phyloP scores from a whole-genome alignment of 2,329 filamentous ascomycete genomes.

The Orbilia oligospora region DNA sequence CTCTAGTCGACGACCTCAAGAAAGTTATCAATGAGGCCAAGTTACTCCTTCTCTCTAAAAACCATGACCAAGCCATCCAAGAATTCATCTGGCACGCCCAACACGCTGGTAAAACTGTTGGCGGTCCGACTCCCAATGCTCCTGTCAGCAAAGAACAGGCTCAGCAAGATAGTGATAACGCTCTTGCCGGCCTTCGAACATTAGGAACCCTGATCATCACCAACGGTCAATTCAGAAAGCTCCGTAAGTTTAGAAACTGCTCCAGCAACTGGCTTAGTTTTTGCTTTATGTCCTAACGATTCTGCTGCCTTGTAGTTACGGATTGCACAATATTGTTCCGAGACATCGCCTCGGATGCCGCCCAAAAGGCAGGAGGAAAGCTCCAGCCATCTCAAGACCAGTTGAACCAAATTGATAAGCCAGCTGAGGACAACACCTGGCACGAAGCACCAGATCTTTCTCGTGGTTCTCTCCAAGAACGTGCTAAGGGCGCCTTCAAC shows the following conservation, averaged over 20 bases:
- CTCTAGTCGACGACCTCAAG: constrained; percentile 82
- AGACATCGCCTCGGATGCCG: constrained; percentile 92
- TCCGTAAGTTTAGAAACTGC: constrained; percentile 73
- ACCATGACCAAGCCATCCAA: constrained; percentile 92
- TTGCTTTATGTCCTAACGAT: not conserved
- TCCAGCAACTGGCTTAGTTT: no score
- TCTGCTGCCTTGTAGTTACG: constrained; percentile 70
- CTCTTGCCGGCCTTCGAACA: constrained; percentile 86
- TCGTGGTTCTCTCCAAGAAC: constrained; percentile 77
- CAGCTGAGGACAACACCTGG: constrained; percentile 93
- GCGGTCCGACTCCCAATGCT: constrained; percentile 65
- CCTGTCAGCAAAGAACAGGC: constrained; percentile 82
- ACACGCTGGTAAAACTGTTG: constrained; percentile 75
- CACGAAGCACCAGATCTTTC: constrained; percentile 86
- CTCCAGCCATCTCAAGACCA: constrained; percentile 84
- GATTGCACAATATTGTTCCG: constrained; percentile 86
- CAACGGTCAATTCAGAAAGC: constrained; percentile 95
- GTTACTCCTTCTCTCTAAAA: constrained; percentile 88
- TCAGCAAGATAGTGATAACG: constrained; percentile 85
- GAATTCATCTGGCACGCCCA: constrained; percentile 97
- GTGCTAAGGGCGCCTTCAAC: constrained; percentile 76
- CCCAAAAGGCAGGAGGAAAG: constrained; percentile 80
- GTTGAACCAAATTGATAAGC: constrained; percentile 81
- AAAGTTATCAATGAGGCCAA: constrained; percentile 88
- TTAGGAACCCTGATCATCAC: constrained; percentile 91